Evolutionary conservation across 176 grass and related monocot genomes (phyloP), one percentile per base, ranked within the genome.

Genomic region (Aegilops tauschii): DNA sequence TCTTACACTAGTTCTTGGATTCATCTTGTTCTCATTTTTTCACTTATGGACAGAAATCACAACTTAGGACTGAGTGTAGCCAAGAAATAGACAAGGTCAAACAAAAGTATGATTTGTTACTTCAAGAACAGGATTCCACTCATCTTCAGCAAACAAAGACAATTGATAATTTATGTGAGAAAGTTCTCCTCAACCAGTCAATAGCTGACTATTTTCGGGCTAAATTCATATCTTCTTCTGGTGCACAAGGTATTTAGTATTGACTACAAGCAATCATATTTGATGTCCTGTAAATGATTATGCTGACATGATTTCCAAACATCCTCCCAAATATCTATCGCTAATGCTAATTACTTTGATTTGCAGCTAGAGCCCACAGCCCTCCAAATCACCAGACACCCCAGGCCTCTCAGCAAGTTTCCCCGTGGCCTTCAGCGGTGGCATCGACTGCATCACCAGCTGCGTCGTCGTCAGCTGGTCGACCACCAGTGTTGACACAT

Each of bases 151-250:
- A 91, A 63, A 91, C 78, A 79, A 91, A 90, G 79, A 73, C 88
- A 49, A 84, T 98, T 0, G 82, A 84, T 76, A 76, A 74, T 62
- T 69, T 98, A 5, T 96, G 89, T 39, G 84, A 73, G 45, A 95
- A 96, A 92, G 88, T 98, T 83, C 63, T 77, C 21, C 69, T 92
- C 23, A 95, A 95, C 82, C 96, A 98, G 87, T 86, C 90, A 81
- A 59, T 98, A 71, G 92, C 93, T 31, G 96, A 95, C 31, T 92
- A 98, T 86, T 98, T 98, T 87, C 88, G 92, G 62, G 86, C 86
- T 50, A 98, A 98, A 91, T 98, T 95, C 66, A 86, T 95, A 84
- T 93, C 93, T 47, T 73, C 81, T 69, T 88, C 88, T 52, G 86
- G 80, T 80, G 32, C 50, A 28, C 84, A 90, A 71, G 87, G 91